These are phyloP conservation scores for Phytophthora cactorum DNA, from an alignment of 352 stramenopile genomes.

Conservation along the genomic window DNA sequence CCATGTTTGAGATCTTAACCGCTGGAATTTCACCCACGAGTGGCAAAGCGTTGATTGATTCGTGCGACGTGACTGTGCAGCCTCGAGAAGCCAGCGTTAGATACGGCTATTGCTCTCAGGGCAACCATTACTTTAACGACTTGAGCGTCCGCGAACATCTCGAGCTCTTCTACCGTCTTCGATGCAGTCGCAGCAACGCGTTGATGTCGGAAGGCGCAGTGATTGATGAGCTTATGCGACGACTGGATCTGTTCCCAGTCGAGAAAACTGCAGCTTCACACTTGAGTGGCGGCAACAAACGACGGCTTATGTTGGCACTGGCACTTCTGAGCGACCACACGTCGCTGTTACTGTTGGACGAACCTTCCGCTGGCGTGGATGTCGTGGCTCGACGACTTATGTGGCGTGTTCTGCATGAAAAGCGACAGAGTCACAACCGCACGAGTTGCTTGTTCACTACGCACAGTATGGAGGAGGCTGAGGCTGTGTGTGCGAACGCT, in stretches of 20 bases:
- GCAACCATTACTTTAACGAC: constrained; percentile 77
- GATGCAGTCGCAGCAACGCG: constrained; percentile 36
- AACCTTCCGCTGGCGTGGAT: constrained; percentile 83
- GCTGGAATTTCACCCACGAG: constrained; percentile 83
- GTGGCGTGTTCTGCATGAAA: constrained; percentile 79
- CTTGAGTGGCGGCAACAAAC: constrained; percentile 86
- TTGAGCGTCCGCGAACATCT: constrained; percentile 81
- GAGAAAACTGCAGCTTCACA: constrained; percentile 59
- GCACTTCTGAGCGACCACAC: constrained; percentile 72
- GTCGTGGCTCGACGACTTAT: constrained; percentile 81
- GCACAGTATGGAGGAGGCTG: constrained; percentile 87
- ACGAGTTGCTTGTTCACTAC: constrained; percentile 85
- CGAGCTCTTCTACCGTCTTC: constrained; percentile 70
- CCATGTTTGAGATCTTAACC: constrained; percentile 96
- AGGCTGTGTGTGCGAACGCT: constrained; percentile 83
- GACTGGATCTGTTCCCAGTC: constrained; percentile 71
- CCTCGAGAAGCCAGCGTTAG: constrained; percentile 56
- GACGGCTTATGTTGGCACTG: constrained; percentile 79
- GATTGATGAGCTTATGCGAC: constrained; percentile 53
- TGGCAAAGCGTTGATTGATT: constrained; percentile 64
- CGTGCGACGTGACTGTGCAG: constrained; percentile 61
- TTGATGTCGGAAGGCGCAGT: constrained; percentile 33
- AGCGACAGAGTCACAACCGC: constrained; percentile 47
- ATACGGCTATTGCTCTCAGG: constrained; percentile 86
- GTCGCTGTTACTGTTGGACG: constrained; percentile 75